Conservation (phyloP, 2,329 filamentous ascomycete genomes). For the Talaromyces funiculosus region DNA sequence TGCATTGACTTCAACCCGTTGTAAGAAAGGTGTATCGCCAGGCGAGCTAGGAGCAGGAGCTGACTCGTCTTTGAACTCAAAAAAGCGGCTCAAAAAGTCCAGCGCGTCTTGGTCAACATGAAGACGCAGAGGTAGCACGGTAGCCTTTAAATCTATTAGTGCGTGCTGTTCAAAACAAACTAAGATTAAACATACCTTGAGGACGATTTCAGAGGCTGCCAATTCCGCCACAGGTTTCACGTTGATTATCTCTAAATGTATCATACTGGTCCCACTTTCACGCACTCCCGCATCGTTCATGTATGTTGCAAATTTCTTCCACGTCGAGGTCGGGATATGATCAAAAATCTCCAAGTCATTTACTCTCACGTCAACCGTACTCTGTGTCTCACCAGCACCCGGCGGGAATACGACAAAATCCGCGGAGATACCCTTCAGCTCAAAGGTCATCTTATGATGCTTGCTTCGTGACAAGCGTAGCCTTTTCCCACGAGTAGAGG, state of each 20-base stretch:
- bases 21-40: constrained; percentile 76
- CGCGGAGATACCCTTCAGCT: constrained; percentile 75
- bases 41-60: constrained; percentile 49
- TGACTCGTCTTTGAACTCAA: constrained; percentile 87
- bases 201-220: constrained; percentile 81
- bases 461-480: constrained; percentile 78
- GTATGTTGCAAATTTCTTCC: constrained; percentile 97
- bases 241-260: constrained; percentile 80
- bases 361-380: constrained; percentile 77
- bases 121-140: constrained; percentile 74
- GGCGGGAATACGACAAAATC: constrained; percentile 78
- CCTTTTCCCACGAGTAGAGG: constrained; percentile 46
- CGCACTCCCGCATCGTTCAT: constrained; percentile 80
- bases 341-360: constrained; percentile 86
- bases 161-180: background rate
- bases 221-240: constrained; percentile 80
- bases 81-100: constrained; percentile 95
- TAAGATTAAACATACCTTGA: constrained; percentile 51
- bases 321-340: constrained; percentile 89
- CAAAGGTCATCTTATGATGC: constrained; percentile 91
- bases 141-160: constrained; percentile 43
- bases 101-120: constrained; percentile 97
- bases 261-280: constrained; percentile 81
- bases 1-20: constrained; percentile 79
- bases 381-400: constrained; percentile 72